Evolutionary conservation across 2,329 filamentous ascomycete genomes (phyloP), one percentile per base, ranked within the genome.

Genomic region (Biscogniauxia marginata): DNA sequence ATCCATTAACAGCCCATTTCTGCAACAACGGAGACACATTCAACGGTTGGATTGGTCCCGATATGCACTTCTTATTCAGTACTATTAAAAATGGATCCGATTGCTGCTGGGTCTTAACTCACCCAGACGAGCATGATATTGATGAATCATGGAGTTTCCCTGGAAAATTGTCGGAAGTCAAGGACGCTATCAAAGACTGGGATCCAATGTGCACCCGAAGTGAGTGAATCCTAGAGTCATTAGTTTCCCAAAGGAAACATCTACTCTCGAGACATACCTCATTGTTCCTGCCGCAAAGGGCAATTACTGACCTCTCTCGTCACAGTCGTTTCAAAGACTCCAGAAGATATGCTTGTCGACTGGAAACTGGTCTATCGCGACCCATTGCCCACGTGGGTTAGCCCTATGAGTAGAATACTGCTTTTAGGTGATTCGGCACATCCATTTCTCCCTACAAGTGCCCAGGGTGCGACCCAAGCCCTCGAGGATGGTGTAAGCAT

Each of bases 21-120:
- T 83, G 81, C 60, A 74, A 72, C 30, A 75, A 84, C 55, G 82
- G 81, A 30, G 83, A 85, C 65, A 82, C 80, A 0, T 84, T 84
- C 69, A 83, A 83, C 53, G 82, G 82, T 22, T 81, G 78, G 83
- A 79, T 84, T 53, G 81, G 82, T 1, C 79, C 80, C 2, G 79
- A 84, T 59, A 77, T 81, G 50, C 81, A 84, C 61, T 81, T 84
- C 58, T 70, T 85, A 1, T 83, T 84, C 62, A 80, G 79, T 5
- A 82, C 82, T 3, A 78, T 85, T 61, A 83, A 84, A 68, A 73
- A 76, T 59, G 81, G 80, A 22, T 71, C 75, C 19, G 81, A 84
- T 55, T 83, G 80, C 64, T 82, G 77, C 62, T 85, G 82, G 83
- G 82, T 85, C 3, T 71, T 83, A 20, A 85, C 82, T 1, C 81